phyloP scores from a whole-genome alignment of 192 early-diverging fungal species.

The Backusella mclennaniae region DNA sequence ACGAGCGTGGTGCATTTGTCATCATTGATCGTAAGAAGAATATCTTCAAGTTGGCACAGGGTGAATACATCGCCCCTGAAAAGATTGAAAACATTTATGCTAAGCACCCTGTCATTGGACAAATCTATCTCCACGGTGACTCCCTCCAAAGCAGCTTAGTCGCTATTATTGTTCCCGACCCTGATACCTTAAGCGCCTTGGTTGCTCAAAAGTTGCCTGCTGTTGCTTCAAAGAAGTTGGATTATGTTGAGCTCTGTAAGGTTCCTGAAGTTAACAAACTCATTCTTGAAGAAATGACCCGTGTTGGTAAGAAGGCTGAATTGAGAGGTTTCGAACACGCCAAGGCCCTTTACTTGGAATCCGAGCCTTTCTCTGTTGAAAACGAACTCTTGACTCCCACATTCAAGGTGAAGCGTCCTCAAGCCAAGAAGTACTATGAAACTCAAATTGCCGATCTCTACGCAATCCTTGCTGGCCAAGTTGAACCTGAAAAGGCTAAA shows the following conservation, averaged over 20 bases:
- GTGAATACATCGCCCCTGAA: conserved; percentile 84
- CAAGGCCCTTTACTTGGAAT: conserved; percentile 61
- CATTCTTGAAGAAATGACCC: conserved; percentile 50
- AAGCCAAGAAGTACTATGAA: conserved; percentile 66
- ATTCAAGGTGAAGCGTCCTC: conserved; percentile 84
- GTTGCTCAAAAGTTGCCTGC: conserved; percentile 47
- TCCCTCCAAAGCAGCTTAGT: conserved; percentile 72
- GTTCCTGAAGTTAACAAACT: conserved; percentile 47
- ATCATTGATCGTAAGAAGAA: conserved; percentile 88
- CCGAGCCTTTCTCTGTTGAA: conserved; percentile 66
- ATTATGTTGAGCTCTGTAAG: conserved; percentile 54
- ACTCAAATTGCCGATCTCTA: conserved; percentile 70
- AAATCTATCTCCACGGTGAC: conserved; percentile 81
- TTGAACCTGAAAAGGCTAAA: background rate
- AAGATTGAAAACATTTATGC: conserved; percentile 72
- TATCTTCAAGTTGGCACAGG: conserved; percentile 58
- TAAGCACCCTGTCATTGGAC: conserved; percentile 61
- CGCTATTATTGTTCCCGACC: conserved; percentile 74
- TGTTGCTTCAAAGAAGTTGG: conserved; percentile 35
- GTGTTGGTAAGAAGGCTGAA: conserved; percentile 54
- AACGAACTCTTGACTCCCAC: conserved; percentile 80
- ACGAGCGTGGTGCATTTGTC: conserved; percentile 61
- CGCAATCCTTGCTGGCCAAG: conserved; percentile 14
- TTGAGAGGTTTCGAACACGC: conserved; percentile 71
- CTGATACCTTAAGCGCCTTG: conserved; percentile 42